phyloP scores from a whole-genome alignment of 2,329 filamentous ascomycete genomes.

The Xylaria sp. region DNA sequence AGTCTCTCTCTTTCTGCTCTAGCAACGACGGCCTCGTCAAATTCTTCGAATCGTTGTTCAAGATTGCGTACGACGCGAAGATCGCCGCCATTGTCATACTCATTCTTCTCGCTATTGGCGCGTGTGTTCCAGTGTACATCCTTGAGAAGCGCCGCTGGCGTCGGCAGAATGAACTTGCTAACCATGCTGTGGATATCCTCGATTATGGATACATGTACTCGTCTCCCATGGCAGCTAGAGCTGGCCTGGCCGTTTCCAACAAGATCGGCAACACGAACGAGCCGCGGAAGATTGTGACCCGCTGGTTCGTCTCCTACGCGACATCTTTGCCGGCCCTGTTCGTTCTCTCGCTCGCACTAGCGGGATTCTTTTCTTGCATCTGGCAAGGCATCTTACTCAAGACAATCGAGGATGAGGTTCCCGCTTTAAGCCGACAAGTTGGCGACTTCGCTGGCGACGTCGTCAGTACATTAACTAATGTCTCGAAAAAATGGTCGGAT shows the following conservation, averaged over 20 bases:
- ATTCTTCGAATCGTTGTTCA: slow-evolving; percentile 81
- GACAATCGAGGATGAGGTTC: slow-evolving; percentile 78
- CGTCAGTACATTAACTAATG: slow-evolving; percentile 75
- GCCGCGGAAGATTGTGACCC: slow-evolving; percentile 72
- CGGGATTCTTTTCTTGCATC: slow-evolving; percentile 83
- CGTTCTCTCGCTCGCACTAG: slow-evolving; percentile 82
- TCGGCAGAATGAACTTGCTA: slow-evolving; percentile 75
- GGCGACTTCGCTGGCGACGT: slow-evolving; percentile 83
- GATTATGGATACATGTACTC: slow-evolving; percentile 91
- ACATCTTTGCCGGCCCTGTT: slow-evolving; percentile 88
- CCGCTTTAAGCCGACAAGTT: slow-evolving; percentile 78
- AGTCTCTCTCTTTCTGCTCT: slow-evolving; percentile 87
- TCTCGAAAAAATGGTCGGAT: slow-evolving; percentile 79
- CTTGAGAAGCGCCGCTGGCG: slow-evolving; percentile 83
- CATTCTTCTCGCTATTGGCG: slow-evolving; percentile 75
- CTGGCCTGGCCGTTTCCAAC: slow-evolving; percentile 76
- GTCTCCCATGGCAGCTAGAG: slow-evolving; percentile 77
- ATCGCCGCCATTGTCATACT: slow-evolving; percentile 83
- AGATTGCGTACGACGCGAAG: slow-evolving; percentile 74
- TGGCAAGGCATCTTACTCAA: slow-evolving; percentile 85
- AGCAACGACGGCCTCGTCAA: slow-evolving; percentile 82
- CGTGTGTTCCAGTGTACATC: slow-evolving; percentile 82
- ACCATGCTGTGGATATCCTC: slow-evolving; percentile 79
- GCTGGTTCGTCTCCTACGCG: slow-evolving; percentile 89
- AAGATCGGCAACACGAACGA: slow-evolving; percentile 65